Percentiles rank a stretch among this genome's conserved stretches.
phyloP scores from a whole-genome alignment of 352 stramenopile genomes.

The Globisporangium paddicum region DNA sequence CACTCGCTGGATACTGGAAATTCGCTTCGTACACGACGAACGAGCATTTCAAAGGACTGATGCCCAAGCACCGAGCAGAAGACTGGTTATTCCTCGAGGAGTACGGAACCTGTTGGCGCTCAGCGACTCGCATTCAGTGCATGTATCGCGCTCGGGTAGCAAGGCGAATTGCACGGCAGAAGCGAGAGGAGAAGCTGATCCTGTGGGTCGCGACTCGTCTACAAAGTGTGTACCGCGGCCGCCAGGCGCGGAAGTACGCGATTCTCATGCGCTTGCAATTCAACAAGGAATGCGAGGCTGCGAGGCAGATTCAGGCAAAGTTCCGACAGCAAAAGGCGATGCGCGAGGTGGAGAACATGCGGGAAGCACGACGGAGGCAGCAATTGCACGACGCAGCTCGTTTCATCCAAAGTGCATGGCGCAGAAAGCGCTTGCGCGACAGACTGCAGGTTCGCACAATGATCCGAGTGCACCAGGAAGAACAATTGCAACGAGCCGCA shows the following conservation, averaged over 20 bases:
- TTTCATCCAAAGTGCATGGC: constrained; percentile 41
- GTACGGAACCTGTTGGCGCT: constrained; percentile 73
- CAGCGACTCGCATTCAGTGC: constrained; percentile 61
- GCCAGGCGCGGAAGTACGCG: constrained; percentile 43
- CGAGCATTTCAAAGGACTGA: constrained; percentile 72
- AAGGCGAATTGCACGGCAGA: constrained; percentile 26
- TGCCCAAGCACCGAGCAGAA: constrained; percentile 60
- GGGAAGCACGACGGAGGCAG: constrained; percentile 14
- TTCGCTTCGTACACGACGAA: constrained; percentile 37
- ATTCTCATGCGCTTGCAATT: constrained; percentile 39
- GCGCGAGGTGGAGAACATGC: constrained; percentile 10
- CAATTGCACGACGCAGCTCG: constrained; percentile 20
- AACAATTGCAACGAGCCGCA: constrained; percentile 21
- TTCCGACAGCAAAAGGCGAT: constrained; percentile 32
- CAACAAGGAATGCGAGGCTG: constrained; percentile 54
- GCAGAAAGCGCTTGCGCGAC: constrained; percentile 32
- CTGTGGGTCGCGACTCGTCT: constrained; percentile 51
- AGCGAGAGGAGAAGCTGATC: constrained; percentile 45
- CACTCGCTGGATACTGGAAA: constrained; percentile 55
- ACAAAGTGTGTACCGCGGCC: constrained; percentile 62
- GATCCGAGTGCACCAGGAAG: constrained; percentile 4
- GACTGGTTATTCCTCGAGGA: constrained; percentile 85
- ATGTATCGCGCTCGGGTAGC: constrained; percentile 58
- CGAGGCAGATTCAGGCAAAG: constrained; percentile 44
- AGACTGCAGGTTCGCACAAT: constrained; percentile 20